Conservation (phyloP, 495 filamentous ascomycete genomes). For the Penicillium pulvis region DNA sequence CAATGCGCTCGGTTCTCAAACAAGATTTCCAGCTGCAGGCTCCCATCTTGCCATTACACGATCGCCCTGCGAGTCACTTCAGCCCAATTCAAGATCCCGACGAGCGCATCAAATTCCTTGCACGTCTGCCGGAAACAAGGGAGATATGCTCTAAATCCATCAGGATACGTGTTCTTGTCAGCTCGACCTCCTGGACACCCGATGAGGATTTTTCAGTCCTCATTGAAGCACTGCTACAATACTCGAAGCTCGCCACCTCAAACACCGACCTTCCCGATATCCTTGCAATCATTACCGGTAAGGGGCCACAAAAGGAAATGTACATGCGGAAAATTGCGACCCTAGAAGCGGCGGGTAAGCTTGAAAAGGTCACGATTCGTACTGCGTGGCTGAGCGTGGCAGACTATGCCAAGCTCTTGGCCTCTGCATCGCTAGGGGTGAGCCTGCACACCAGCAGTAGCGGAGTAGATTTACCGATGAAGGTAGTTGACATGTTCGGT, state of each 20-base stretch:
- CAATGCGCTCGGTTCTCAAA: constrained; percentile 77
- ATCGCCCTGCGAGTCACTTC: constrained; percentile 83
- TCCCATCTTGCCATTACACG: constrained; percentile 76
- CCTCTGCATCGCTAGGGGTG: constrained; percentile 84
- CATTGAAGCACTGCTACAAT: constrained; percentile 77
- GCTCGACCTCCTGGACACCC: constrained; percentile 93
- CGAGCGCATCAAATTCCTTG: constrained; percentile 60
- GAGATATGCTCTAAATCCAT: constrained; percentile 56
- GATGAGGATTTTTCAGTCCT: constrained; percentile 94
- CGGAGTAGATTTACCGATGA: constrained; percentile 97
- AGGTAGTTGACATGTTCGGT: constrained; percentile 98
- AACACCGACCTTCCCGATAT: constrained; percentile 58
- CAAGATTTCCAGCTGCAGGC: constrained; percentile 61
- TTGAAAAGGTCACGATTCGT: constrained; percentile 67
- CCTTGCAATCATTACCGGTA: constrained; percentile 89
- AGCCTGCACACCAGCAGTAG: constrained; percentile 91
- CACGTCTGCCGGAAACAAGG: constrained; percentile 57
- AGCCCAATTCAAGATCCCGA: constrained; percentile 58
- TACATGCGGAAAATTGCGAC: constrained; percentile 67
- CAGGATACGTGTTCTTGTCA: constrained; percentile 69
- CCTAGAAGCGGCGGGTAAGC: constrained; percentile 58
- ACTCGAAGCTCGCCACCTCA: constrained; percentile 56
- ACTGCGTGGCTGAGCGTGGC: constrained; percentile 81
- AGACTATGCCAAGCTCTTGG: constrained; percentile 87
- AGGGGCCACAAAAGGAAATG: constrained; percentile 77